Base-by-base conservation (phyloP, 1,284 basidiomycete species). In the Trichosporon sp. region DNA sequence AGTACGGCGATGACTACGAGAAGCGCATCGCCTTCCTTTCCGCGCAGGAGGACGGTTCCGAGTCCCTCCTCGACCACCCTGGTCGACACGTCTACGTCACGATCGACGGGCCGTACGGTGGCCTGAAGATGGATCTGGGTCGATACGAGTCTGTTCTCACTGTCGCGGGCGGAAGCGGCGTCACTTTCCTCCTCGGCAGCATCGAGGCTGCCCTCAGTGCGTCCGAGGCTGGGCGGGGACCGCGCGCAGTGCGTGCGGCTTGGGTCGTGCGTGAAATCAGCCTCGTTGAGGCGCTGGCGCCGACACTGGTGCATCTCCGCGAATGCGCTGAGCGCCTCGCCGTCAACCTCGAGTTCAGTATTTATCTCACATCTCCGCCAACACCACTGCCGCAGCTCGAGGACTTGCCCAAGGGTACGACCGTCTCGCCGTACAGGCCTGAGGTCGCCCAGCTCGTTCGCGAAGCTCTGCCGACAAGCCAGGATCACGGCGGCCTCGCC, bases 21-120 rank as follows among this genome's bases (percentile, higher is more conserved):
- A 73, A 73, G 63, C 69, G 66, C 31, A 69, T 74, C 34, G 66
- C 62, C 23, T 71, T 73, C 61, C 60, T 75, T 13, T 32, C 56
- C 25, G 58, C 62, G 9, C 60, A 64, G 10, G 49, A 56, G 37
- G 62, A 66, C 29, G 61, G 33, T 6, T 40, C 36, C 5, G 19
- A 36, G 9, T 29, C 60, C 7, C 9, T 21, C 11, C 34, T 34
- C 3, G 70, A 74, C 37, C 73, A 75, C 66, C 72, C 71, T 1
- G 74, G 73, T 0, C 65, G 65, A 19, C 64, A 69, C n/a, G 76
- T 78, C 0, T 69, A 68, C 21, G 76, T 77, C 16, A 67, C 76
- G 46, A 60, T 80, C 27, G 77, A 78, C 59, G 78, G 78, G 13
- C 78, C 78, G 9, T 79, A 79, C 63, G 78, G 77, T 6, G 77